phyloP scores from a whole-genome alignment of 495 filamentous ascomycete species.

The Neurospora sp. region DNA sequence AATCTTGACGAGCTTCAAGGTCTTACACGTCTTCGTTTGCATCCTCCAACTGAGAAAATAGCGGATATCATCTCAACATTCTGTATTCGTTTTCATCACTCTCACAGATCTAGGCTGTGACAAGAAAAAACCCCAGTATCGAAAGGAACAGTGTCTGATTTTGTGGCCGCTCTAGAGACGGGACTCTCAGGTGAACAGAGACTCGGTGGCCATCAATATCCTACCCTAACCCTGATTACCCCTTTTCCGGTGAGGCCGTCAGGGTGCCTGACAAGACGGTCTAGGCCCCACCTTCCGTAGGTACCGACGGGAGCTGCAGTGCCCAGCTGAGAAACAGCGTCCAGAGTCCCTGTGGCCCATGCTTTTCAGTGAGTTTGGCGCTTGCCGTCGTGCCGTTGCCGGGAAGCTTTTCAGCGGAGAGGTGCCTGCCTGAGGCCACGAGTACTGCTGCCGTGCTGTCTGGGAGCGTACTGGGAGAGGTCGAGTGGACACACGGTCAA shows the following conservation, averaged over 20 bases:
- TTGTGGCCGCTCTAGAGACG: background rate
- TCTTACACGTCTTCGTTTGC: background rate
- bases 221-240: background rate
- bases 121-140: background rate
- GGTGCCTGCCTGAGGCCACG: background rate
- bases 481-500: background rate
- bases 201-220: background rate
- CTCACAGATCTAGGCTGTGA: background rate
- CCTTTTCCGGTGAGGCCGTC: background rate
- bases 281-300: background rate
- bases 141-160: background rate
- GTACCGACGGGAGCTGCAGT: background rate
- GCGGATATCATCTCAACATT: background rate
- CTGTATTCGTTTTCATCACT: background rate
- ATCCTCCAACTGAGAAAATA: background rate
- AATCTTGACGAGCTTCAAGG: background rate
- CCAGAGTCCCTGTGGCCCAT: background rate
- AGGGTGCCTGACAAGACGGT: background rate
- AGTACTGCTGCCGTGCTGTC: background rate
- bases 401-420: background rate
- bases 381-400: background rate
- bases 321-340: background rate
- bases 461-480: background rate
- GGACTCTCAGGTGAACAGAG: background rate
- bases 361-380: background rate